Conservation (phyloP, 1,139 yeast genomes). For the Yamadazyma spencermartinsiae region DNA sequence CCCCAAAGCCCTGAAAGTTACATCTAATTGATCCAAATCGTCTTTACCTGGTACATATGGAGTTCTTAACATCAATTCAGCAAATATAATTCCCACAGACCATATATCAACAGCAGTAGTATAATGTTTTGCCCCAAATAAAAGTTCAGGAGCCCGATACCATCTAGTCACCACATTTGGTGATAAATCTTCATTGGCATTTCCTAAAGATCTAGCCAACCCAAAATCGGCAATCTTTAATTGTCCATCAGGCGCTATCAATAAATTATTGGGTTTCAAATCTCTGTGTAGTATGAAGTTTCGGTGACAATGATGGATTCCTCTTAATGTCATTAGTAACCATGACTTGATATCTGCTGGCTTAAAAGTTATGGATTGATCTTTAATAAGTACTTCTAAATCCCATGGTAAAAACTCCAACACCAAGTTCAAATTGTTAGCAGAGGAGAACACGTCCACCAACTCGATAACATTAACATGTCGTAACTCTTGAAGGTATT, state of each 20-base stretch:
- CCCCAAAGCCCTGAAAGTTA: conserved; percentile 91
- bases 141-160: conserved; percentile 93
- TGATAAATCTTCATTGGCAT: conserved; percentile 77
- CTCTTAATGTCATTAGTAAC: conserved; percentile 91
- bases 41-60: conserved; percentile 94
- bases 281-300: conserved; percentile 89
- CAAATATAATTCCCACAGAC: conserved; percentile 96
- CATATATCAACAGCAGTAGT: conserved; percentile 88
- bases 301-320: conserved; percentile 93
- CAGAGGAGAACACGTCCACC: conserved; percentile 79
- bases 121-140: conserved; percentile 87
- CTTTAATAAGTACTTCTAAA: conserved; percentile 85
- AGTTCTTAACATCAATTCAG: conserved; percentile 90
- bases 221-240: conserved; percentile 97
- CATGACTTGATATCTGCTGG: conserved; percentile 92
- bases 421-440: conserved; percentile 76
- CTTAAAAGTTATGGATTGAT: conserved; percentile 70
- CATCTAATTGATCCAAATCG: conserved; percentile 85
- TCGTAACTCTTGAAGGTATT: conserved; percentile 81
- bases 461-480: conserved; percentile 86
- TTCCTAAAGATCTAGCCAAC: conserved; percentile 79
- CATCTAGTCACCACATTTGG: conserved; percentile 96
- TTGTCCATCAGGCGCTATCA: conserved; percentile 83
- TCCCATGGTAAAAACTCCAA: conserved; percentile 91
- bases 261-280: conserved; percentile 77